phyloP scores from a whole-genome alignment of 257 asterid species.

The Gynochthodes officinalis region DNA sequence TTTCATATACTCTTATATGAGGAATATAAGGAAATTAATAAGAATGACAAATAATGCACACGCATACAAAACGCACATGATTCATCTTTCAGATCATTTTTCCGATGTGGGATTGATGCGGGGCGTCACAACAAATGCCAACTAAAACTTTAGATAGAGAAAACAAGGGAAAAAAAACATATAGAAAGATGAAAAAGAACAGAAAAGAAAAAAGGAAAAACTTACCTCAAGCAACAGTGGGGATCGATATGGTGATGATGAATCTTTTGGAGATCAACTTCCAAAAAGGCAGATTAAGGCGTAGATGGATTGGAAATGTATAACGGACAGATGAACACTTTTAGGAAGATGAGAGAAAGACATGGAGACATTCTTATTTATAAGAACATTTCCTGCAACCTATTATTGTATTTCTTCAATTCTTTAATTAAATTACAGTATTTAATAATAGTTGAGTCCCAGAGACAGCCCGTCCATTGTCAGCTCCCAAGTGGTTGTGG shows the following conservation, averaged over 20 bases:
- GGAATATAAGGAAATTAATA: no score
- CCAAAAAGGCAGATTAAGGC: neutral
- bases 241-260: neutral
- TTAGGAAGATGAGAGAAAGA: neutral
- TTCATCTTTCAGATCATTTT: no score
- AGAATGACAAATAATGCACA: no score
- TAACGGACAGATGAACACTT: slow-evolving; percentile 10
- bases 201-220: neutral
- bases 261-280: no score
- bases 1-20: no score
- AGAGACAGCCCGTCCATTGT: slow-evolving; percentile 5
- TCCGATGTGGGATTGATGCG: no score
- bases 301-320: neutral
- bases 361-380: neutral
- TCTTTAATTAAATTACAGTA: neutral
- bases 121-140: neutral
- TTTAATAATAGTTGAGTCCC: neutral
- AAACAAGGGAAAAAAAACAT: neutral
- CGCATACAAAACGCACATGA: neutral
- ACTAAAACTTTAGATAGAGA: neutral
- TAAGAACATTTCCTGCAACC: neutral
- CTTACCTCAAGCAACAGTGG: slow-evolving; percentile 12
- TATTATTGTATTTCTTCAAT: neutral
- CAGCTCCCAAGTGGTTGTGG: slow-evolving; percentile 4
- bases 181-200: neutral